phyloP scores from a whole-genome alignment of 148 eudicot species.

The Rhododendron ferrugineum region DNA sequence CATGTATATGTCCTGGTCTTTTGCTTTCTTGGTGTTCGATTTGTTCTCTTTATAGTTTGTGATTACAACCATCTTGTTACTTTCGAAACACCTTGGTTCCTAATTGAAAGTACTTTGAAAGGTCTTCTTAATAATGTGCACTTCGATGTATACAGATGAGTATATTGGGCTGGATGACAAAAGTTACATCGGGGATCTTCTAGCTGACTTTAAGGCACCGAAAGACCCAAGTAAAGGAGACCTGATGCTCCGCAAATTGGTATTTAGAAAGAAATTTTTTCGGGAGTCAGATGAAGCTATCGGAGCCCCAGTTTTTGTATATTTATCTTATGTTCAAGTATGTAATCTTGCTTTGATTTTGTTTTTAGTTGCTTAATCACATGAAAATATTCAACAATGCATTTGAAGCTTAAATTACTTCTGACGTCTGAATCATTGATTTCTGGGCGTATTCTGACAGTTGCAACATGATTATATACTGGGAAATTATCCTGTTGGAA shows the following conservation, averaged over 20 bases:
- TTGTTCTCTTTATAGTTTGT: not conserved
- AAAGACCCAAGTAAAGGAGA: slow-evolving; percentile 94
- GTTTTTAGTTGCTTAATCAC: not conserved
- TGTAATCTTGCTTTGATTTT: slow-evolving; percentile 8
- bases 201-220: slow-evolving; percentile 87
- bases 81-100: not conserved
- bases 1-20: not conserved
- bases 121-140: not conserved
- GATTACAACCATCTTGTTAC: not conserved
- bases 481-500: slow-evolving; percentile 98
- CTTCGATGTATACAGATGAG: slow-evolving; percentile 54
- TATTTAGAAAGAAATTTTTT: slow-evolving; percentile 85
- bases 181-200: slow-evolving; percentile 88
- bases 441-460: slow-evolving; percentile 28
- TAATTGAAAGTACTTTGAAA: not conserved
- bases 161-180: slow-evolving; percentile 89
- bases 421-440: not conserved
- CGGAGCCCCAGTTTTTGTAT: slow-evolving; percentile 91
- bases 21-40: not conserved
- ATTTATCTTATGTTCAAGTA: slow-evolving; percentile 94
- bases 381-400: not conserved
- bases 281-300: slow-evolving; percentile 96
- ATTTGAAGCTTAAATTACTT: not conserved
- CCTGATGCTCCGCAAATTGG: slow-evolving; percentile 75
- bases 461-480: slow-evolving; percentile 92